Evolutionary conservation across 768 basidiomycete species (phyloP).

Genomic region (Daedaleopsis sinensis): DNA sequence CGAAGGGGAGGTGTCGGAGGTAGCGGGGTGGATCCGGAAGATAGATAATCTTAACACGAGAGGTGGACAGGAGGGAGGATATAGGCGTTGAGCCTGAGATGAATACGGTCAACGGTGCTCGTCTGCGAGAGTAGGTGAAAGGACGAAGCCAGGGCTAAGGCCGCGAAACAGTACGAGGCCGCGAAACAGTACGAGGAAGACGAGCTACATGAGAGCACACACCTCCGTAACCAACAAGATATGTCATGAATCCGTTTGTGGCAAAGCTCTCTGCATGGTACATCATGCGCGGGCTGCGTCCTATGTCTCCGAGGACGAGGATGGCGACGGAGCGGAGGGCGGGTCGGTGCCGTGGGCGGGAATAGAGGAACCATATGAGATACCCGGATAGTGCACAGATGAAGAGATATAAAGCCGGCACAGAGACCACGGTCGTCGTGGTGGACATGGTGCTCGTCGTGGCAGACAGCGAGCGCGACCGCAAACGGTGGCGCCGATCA

Average conservation of each 20-base stretch:
- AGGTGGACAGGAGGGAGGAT: constrained; percentile 67
- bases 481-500: too few species aligned
- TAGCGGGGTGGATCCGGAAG: constrained; percentile 64
- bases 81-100: constrained; percentile 74
- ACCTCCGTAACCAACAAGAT: constrained; percentile 89
- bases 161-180: background rate
- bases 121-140: background rate
- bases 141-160: background rate
- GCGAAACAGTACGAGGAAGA: too few species aligned
- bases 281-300: constrained; percentile 97
- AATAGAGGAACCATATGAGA: constrained; percentile 12
- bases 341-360: constrained; percentile 15
- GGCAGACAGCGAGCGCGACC: background rate
- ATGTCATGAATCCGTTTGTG: constrained; percentile 73
- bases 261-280: constrained; percentile 96
- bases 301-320: constrained; percentile 94
- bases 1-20: constrained; percentile 60
- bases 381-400: background rate
- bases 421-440: constrained; percentile 3
- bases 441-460: constrained; percentile 15
- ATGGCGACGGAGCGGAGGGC: constrained; percentile 76
- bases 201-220: background rate
- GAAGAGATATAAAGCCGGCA: background rate
- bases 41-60: constrained; percentile 66
- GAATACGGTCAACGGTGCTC: background rate